Evolutionary conservation across 306 rosid genomes (phyloP), one percentile per base, ranked within the genome.

Genomic region (Hippophae tibetana): DNA sequence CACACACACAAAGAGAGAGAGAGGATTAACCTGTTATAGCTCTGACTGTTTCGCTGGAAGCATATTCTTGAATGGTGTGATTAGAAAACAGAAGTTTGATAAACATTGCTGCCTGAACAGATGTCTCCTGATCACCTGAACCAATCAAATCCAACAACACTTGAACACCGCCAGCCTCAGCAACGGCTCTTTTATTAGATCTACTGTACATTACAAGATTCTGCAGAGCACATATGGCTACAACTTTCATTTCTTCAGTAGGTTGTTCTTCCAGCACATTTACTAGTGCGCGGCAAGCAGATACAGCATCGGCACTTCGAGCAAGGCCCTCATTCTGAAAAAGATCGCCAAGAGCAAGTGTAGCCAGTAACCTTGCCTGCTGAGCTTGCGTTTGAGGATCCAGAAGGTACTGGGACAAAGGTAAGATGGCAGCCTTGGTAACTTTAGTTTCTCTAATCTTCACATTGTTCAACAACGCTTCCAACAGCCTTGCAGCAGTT

Each of bases 151-250:
- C 99, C 86, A 93, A 57, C 75, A 93, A 84, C 64, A 89, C 97
- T 81, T 93, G 99, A 69, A 93, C 99, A 45, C 99, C 99, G 69
- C 99, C 95, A 8, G 97, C 97, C 87, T 93, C 97, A 43, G 99
- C 99, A 72, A 93, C 99, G 13, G 97, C 99, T 89, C 99, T 84
- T 79, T 74, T 93, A 73, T 93, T 88, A 53, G 94, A 79, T 47
- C 97, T 86, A 79, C 97, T 88, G 77, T 84, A 84, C 95, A 86
- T 93, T 54, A 93, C 99, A 77, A 93, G 99, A 76, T 93, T 93
- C 70, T 93, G 99, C 80, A 93, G 64, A 68, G 99, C 94, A 70
- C 99, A 93, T 71, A 93, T 93, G 18, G 99, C 94, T 54, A 93
- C 99, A 53, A 93, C 99, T 74, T 93, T 93, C 99, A 93, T 93